A percentile compares a stretch with the other conserved stretches of the same genome.
Evolutionary conservation across 202 grass and related monocot genomes (phyloP).

Genomic region (Tripidium arundinaceum): DNA sequence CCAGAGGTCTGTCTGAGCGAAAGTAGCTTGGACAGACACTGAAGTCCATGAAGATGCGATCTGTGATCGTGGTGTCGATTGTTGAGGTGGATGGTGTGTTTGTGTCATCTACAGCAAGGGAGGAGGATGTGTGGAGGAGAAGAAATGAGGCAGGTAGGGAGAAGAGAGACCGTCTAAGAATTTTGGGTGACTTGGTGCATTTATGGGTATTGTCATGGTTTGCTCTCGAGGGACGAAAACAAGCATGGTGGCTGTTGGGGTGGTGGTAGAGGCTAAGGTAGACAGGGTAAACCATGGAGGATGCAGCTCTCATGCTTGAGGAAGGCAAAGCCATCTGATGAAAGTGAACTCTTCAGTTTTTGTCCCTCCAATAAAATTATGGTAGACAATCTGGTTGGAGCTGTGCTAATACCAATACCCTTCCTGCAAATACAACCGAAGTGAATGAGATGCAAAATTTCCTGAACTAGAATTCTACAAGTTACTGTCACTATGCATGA

Average conservation of each 20-base stretch:
- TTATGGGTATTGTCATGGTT: constrained; percentile 28
- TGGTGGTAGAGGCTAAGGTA: constrained; percentile 24
- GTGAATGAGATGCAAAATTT: not conserved
- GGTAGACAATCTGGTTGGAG: not conserved
- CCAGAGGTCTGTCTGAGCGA: constrained; percentile 65
- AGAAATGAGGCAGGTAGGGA: constrained; percentile 49
- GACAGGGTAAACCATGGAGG: constrained; percentile 17
- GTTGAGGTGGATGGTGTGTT: constrained; percentile 22
- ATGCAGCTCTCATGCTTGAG: constrained; percentile 27
- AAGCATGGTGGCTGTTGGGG: constrained; percentile 17
- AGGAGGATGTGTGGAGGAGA: constrained; percentile 29
- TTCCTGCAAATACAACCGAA: constrained; percentile 26
- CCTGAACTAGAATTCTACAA: not conserved
- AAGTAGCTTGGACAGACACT: constrained; percentile 80
- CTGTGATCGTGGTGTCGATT: constrained; percentile 57
- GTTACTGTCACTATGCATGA: not conserved
- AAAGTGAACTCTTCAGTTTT: constrained; percentile 2
- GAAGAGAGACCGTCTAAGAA: constrained; percentile 36
- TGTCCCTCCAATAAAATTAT: not conserved
- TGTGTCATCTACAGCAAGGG: constrained; percentile 32
- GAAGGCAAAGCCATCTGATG: constrained; percentile 33
- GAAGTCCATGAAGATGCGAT: constrained; percentile 94
- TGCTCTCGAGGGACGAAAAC: constrained; percentile 19
- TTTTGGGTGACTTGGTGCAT: constrained; percentile 5
- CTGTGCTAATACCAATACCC: not conserved